Evolutionary conservation across 176 grass and related monocot genomes (phyloP), one percentile per base, ranked within the genome.

Genomic region (Alloteropsis semialata): DNA sequence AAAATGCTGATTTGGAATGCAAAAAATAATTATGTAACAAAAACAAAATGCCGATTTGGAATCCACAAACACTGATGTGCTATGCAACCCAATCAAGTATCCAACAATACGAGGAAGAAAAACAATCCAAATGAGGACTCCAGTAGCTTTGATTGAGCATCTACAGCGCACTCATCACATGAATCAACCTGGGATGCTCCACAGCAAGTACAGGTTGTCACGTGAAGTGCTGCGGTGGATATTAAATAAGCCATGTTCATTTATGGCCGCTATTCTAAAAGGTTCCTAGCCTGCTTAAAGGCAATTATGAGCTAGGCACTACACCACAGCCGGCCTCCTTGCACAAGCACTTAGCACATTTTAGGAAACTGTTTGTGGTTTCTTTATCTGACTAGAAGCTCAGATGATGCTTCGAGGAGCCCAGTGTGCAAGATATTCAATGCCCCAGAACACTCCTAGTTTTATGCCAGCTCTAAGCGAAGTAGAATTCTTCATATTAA

Each of bases 31-130:
- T 48, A 48, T 48, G 45, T 48, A 48, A 48, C n/a, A n/a, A 48
- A 13, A 16, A 48, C 14, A 48, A 48, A 48, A 48, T 17, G 17
- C 49, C 17, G 17, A 51, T 6, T 51, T 51, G 49, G 49, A 51
- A 51, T 50, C 16, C 28, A 76, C 12, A 41, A 27, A 36, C 48
- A 29, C 58, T 81, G 24, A 53, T 64, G 21, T 39, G 9, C 56
- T 50, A 57, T 64, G 56, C 54, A 81, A 45, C 17, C 32, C 56
- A 85, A 48, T 87, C 50, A 79, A 76, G 74, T 76, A 59, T 18
- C 74, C 54, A 76, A 49, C 60, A 46, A 80, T 48, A 54, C 34
- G 6, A 60, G 57, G 39, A 64, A 79, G 12, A 29, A 70, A 45
- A 29, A 75, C 59, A 64, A 64, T 46, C 24, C 74, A 66, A 46